phyloP scores from a whole-genome alignment of 2,329 filamentous ascomycete genomes.

The Peltaster fructicola region DNA sequence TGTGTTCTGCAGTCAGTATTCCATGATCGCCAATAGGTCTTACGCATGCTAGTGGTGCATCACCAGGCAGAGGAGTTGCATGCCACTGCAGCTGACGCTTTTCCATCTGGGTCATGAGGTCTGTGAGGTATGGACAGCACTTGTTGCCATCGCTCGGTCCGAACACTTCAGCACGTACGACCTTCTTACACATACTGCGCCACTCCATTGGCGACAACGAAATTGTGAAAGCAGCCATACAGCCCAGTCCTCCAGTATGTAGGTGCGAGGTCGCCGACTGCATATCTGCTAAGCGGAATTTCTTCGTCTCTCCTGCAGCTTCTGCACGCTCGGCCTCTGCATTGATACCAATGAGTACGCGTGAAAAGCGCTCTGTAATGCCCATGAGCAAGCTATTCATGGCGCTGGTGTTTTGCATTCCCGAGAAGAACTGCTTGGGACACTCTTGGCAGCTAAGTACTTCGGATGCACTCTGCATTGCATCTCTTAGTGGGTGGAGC shows the following conservation, averaged over 20 bases:
- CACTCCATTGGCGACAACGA: constrained; percentile 28
- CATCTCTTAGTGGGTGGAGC: constrained; percentile 23
- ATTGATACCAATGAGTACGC: constrained; percentile 24
- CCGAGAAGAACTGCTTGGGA: constrained; percentile 23
- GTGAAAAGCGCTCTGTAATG: constrained; percentile 25
- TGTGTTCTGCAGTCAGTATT: constrained; percentile 4
- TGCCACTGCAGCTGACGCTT: constrained; percentile 27
- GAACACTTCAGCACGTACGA: constrained; percentile 26
- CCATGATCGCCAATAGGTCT: constrained; percentile 5
- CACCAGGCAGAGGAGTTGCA: constrained; percentile 7
- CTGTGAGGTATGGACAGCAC: constrained; percentile 18
- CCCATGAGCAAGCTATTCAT: constrained; percentile 25
- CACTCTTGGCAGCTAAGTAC: constrained; percentile 27
- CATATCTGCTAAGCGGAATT: constrained; percentile 27
- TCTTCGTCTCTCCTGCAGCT: constrained; percentile 13
- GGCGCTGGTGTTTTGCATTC: constrained; percentile 28
- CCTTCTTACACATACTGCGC: constrained; percentile 25
- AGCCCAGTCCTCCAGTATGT: constrained; percentile 25
- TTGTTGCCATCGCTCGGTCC: constrained; percentile 16
- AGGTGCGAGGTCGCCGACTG: constrained; percentile 21
- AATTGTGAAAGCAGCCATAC: constrained; percentile 27
- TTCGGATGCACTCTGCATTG: constrained; percentile 22
- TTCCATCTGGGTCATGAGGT: constrained; percentile 22
- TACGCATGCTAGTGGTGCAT: constrained; percentile 8
- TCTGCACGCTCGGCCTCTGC: constrained; percentile 20